Conservation (phyloP, 1,284 basidiomycete genomes). For the Termitomyces sp. region DNA sequence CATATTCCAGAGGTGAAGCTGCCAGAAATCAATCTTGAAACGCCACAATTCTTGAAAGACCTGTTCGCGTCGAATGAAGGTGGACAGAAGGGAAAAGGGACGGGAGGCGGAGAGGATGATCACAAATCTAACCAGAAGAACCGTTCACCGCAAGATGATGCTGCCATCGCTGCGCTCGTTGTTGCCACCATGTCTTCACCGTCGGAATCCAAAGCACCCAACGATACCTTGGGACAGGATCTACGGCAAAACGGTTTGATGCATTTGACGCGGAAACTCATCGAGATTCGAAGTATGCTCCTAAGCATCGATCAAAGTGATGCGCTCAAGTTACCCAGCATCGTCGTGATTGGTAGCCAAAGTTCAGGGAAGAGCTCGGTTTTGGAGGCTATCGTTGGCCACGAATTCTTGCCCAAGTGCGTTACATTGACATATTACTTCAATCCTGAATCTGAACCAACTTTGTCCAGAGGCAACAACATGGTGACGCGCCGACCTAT, state of each 20-base stretch:
- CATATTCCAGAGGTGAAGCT: slow-evolving; percentile 58
- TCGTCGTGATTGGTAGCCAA: slow-evolving; percentile 98
- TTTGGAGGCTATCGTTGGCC: slow-evolving; percentile 95
- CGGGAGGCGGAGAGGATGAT: slow-evolving; percentile 22
- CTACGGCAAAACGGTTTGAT: slow-evolving; percentile 70
- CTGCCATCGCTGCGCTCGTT: slow-evolving; percentile 67
- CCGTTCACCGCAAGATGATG: slow-evolving; percentile 51
- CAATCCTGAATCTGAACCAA: slow-evolving; percentile 10
- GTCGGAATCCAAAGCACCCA: slow-evolving; percentile 46
- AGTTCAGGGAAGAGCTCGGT: slow-evolving; percentile 98
- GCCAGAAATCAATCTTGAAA: slow-evolving; percentile 49
- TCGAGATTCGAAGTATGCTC: slow-evolving; percentile 92
- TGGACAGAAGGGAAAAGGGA: slow-evolving; percentile 24
- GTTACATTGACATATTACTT: neutral
- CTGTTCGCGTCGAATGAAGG: slow-evolving; percentile 46
- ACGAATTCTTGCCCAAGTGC: slow-evolving; percentile 97
- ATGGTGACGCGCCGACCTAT: slow-evolving; percentile 99
- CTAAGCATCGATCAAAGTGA: slow-evolving; percentile 95
- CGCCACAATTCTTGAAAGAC: slow-evolving; percentile 70
- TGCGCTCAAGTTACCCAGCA: slow-evolving; percentile 89
- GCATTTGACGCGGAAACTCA: slow-evolving; percentile 92
- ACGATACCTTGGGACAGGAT: slow-evolving; percentile 36
- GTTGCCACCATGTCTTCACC: slow-evolving; percentile 73
- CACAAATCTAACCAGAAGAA: slow-evolving; percentile 30
- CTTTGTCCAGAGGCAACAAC: slow-evolving; percentile 78